Conservation (phyloP, 2,329 filamentous ascomycete genomes). For the Dothideomycetes sp. region DNA sequence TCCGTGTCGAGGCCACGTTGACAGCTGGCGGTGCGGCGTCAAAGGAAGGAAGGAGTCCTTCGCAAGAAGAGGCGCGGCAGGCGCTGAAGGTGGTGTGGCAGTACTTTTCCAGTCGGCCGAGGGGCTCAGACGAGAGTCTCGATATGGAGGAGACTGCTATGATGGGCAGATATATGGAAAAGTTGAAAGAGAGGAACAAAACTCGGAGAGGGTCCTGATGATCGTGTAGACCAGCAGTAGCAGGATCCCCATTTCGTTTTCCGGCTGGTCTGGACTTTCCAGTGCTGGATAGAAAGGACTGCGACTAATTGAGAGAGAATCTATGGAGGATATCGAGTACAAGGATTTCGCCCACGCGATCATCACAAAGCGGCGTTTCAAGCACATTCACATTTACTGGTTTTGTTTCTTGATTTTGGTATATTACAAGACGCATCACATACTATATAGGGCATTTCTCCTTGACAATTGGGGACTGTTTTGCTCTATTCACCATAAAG, state of each 20-base stretch:
- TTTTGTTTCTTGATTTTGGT: neutral
- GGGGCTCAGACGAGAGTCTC: slow-evolving; percentile 43
- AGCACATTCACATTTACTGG: neutral
- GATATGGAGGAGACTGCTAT: slow-evolving; percentile 68
- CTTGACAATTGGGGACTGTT: too few relatives aligned
- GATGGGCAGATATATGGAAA: slow-evolving; percentile 75
- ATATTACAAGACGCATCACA: too few relatives aligned
- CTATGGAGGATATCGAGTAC: neutral
- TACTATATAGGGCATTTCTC: too few relatives aligned
- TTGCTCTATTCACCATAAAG: neutral
- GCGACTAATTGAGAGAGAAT: too few relatives aligned
- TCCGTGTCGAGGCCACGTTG: neutral
- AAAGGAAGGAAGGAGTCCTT: slow-evolving; percentile 27
- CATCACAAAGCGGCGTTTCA: neutral
- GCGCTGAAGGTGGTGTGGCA: slow-evolving; percentile 72
- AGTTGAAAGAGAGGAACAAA: slow-evolving; percentile 49
- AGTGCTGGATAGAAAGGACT: neutral
- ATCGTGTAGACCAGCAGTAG: too few relatives aligned
- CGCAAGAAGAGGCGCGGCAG: slow-evolving; percentile 73
- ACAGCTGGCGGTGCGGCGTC: too few relatives aligned
- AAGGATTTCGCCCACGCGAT: neutral
- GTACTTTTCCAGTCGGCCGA: slow-evolving; percentile 64
- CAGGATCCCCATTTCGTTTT: too few relatives aligned
- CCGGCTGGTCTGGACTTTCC: too few relatives aligned
- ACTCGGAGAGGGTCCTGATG: too few relatives aligned